Conservation (phyloP, 2,329 filamentous ascomycete genomes). For the Sarocladium kiliense region DNA sequence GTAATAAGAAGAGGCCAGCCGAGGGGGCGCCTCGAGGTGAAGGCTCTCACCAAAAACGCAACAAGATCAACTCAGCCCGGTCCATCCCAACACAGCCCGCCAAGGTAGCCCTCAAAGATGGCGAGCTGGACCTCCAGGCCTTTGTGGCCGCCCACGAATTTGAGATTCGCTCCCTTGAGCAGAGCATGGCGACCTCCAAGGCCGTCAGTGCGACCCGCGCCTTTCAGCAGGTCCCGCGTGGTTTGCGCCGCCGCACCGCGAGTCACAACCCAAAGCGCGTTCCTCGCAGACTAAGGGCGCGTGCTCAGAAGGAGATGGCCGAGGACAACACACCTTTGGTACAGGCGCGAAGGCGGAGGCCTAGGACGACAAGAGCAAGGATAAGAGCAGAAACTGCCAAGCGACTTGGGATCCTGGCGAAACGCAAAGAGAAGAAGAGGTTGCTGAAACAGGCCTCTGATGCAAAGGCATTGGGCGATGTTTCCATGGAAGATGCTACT, state of each 20-base stretch:
- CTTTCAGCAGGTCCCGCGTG: slow-evolving; percentile 85
- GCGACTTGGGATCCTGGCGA: slow-evolving; percentile 59
- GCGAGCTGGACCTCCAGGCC: slow-evolving; percentile 77
- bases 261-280: slow-evolving; percentile 93
- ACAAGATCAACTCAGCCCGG: slow-evolving; percentile 41
- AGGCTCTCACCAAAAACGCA: slow-evolving; percentile 32
- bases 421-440: slow-evolving; percentile 47
- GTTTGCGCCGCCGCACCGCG: slow-evolving; percentile 79
- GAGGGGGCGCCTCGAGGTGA: background rate
- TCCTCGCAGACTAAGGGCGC: slow-evolving; percentile 66
- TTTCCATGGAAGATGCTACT: background rate
- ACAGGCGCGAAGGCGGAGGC: slow-evolving; percentile 58
- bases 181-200: slow-evolving; percentile 74
- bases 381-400: slow-evolving; percentile 73
- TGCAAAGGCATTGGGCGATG: slow-evolving; percentile 13
- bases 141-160: slow-evolving; percentile 85
- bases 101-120: slow-evolving; percentile 54
- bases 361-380: slow-evolving; percentile 49
- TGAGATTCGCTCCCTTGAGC: slow-evolving; percentile 80
- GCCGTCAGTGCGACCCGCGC: slow-evolving; percentile 59
- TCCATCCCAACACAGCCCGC: slow-evolving; percentile 46
- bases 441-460: slow-evolving; percentile 23
- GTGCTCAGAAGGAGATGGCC: slow-evolving; percentile 69
- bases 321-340: slow-evolving; percentile 89
- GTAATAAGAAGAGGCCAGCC: background rate